phyloP scores from a whole-genome alignment of 116 monocot species.

The Iris pallida region DNA sequence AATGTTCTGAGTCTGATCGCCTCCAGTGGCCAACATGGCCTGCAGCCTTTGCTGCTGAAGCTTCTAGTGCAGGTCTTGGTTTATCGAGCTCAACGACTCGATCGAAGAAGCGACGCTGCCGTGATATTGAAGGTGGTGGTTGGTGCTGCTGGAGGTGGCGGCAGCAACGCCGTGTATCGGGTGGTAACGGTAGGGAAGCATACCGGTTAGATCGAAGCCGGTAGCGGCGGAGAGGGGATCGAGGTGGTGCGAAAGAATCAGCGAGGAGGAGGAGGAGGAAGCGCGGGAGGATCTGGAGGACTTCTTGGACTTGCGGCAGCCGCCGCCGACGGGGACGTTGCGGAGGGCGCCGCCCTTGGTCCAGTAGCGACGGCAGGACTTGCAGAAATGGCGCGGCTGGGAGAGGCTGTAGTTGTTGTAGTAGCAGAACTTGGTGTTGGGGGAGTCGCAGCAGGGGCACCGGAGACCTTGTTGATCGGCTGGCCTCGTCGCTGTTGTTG shows the following conservation, averaged over 20 bases:
- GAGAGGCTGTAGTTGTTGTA: slow-evolving; percentile 89
- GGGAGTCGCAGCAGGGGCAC: slow-evolving; percentile 69
- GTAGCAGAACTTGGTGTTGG: slow-evolving; percentile 94
- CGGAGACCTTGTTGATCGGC: no score
- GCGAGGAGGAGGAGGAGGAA: no score
- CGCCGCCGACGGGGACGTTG: slow-evolving; percentile 88
- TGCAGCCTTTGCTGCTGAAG: slow-evolving; percentile 37
- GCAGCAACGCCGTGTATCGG: background rate
- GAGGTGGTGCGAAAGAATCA: no score
- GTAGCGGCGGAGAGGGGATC: background rate
- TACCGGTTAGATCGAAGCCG: background rate
- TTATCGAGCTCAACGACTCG: slow-evolving; percentile 36
- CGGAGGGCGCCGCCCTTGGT: slow-evolving; percentile 78
- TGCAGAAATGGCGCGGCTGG: slow-evolving; percentile 90
- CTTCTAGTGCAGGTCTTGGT: slow-evolving; percentile 38
- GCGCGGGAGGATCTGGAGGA: background rate
- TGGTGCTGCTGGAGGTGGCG: background rate
- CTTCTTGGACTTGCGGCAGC: slow-evolving; percentile 64
- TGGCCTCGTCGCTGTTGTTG: no score
- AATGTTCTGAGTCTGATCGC: background rate
- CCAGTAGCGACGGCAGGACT: slow-evolving; percentile 90
- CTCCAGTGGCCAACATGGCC: slow-evolving; percentile 6
- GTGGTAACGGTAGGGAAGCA: slow-evolving; percentile 1
- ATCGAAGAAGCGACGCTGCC: slow-evolving; percentile 13
- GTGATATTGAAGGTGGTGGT: no score